Conservation (phyloP, 768 basidiomycete species). For the Cystobasidium ongulense region DNA sequence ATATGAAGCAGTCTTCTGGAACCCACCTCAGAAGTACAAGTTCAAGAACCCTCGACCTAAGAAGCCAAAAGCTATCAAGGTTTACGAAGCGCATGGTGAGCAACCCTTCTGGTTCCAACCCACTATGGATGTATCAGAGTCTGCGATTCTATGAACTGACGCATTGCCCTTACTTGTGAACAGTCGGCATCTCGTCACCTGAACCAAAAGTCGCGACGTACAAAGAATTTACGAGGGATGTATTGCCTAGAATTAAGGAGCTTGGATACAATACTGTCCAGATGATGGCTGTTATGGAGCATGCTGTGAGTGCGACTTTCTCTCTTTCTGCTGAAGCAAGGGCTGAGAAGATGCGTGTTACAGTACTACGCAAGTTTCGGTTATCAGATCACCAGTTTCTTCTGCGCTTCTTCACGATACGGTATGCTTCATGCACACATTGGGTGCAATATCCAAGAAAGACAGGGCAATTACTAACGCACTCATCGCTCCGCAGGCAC, state of each 20-base stretch:
- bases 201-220: conserved; percentile 85
- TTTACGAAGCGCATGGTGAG: conserved; percentile 82
- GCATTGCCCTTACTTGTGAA: not conserved
- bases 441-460: not conserved
- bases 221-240: conserved; percentile 80
- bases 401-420: conserved; percentile 91
- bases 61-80: conserved; percentile 60
- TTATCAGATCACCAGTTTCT: conserved; percentile 96
- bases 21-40: conserved; percentile 78
- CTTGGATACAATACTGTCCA: conserved; percentile 96
- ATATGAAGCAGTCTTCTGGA: conserved; percentile 98
- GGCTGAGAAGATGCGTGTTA: conserved; percentile 1
- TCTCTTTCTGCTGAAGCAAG: not conserved
- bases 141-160: too few relatives aligned
- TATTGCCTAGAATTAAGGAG: conserved; percentile 76
- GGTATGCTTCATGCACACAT: conserved; percentile 49
- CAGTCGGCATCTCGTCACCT: conserved; percentile 83
- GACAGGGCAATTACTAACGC: not conserved
- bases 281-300: conserved; percentile 97
- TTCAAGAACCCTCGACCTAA: conserved; percentile 72
- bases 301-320: conserved; percentile 58
- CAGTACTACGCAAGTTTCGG: conserved; percentile 59
- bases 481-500: conserved; percentile 49
- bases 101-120: not conserved
- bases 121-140: too few relatives aligned